phyloP scores from a whole-genome alignment of 306 rosid genomes.

The Heteromeles arbutifolia region DNA sequence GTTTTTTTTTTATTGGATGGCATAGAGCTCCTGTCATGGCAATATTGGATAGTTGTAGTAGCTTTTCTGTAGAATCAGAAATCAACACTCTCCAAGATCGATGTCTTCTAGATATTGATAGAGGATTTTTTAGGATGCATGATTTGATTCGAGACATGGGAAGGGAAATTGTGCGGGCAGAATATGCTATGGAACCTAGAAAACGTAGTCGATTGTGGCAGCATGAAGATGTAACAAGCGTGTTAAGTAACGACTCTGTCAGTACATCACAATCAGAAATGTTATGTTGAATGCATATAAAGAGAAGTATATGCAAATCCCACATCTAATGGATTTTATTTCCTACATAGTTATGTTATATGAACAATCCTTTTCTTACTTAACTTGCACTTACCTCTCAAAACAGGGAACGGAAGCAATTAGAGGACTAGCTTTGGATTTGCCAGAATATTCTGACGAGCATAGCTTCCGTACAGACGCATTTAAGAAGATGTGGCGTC shows the following conservation, averaged over 20 bases:
- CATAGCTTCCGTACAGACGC: not conserved
- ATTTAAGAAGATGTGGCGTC: slow-evolving; percentile 23
- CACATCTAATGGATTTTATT: not conserved
- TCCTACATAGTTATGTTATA: not conserved
- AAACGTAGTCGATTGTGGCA: slow-evolving; percentile 10
- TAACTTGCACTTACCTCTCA: not conserved
- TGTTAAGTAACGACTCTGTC: not conserved
- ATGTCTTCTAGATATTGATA: slow-evolving; percentile 19
- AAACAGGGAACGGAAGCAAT: not conserved
- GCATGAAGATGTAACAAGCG: not conserved
- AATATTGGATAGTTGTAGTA: slow-evolving; percentile 25
- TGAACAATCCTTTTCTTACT: not conserved
- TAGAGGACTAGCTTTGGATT: not conserved
- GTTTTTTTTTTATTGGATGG: slow-evolving; percentile 28
- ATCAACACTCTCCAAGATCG: slow-evolving; percentile 18
- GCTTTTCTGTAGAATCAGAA: slow-evolving; percentile 20
- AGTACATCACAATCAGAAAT: not conserved
- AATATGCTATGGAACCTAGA: not conserved
- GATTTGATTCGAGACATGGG: slow-evolving; percentile 37
- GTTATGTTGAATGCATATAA: not conserved
- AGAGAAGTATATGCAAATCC: not conserved
- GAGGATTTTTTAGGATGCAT: slow-evolving; percentile 4
- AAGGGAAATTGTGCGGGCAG: slow-evolving; percentile 27
- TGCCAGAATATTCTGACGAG: not conserved
- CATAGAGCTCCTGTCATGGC: not conserved